Base-by-base conservation (phyloP, 2,329 filamentous ascomycete genomes). In the Xylaria sp. region DNA sequence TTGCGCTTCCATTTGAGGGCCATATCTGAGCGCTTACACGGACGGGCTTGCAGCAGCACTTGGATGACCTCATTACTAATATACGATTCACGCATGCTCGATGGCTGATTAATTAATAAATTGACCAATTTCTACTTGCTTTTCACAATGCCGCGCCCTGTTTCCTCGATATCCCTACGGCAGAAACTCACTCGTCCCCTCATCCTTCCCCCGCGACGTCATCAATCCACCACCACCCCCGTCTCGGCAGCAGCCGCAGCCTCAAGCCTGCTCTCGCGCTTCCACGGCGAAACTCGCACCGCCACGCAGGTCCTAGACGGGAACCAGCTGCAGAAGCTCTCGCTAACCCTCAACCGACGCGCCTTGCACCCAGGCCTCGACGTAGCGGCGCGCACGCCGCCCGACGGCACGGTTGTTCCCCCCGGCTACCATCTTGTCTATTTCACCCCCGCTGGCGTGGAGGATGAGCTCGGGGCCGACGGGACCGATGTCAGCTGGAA, bases 381-480 rank as follows among this genome's bases (percentile, higher is more conserved):
- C 50, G 71, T 84, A 0, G 13, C 54, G 3, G 9, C 5, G 15
- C 10, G 6, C 15, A 1, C 61, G 5, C 65, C 67, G 42, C 9
- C 25, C 1, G 20, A 11, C 0, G 56, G 62, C 4, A 68, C 65
- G 2, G 82, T 83, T 0, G 67, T 90, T 0, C 87, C 88, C 0
- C 82, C 86, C 0, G 87, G 86, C 1, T 88, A 89, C 69, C 89
- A 91, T 72, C 80, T 91, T 0, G 84, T 84, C 0, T 91, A 90
- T 74, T 90, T 91, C 73, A 89, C 87, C 0, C 87, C 88, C 0
- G 78, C 79, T 0, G 84, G 85, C 4, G 67, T 86, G 0, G 88
- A 90, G 71, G 67, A 73, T 0, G 81, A 86, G 6, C 81, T 91
- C 0, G 88, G 87, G 0, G 67, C 74, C 0, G 89, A 91, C 74